Evolutionary conservation across 257 asterid species (phyloP).

Genomic region (Solanum chaucha): DNA sequence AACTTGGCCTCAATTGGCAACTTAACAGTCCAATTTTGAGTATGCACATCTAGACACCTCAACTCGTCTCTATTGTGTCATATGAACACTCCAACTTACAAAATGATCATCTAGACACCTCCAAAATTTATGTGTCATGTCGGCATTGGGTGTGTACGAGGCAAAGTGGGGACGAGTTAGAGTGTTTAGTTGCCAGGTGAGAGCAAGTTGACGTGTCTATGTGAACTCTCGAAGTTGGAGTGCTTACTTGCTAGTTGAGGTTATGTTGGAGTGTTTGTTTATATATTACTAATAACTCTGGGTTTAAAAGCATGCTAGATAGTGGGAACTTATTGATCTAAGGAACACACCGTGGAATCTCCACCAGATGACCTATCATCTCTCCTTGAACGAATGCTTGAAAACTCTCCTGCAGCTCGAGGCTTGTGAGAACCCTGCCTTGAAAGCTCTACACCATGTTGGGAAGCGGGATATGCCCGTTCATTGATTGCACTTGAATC

Average conservation of each 20-base stretch:
- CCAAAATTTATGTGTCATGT: not conserved
- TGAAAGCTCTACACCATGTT: conserved; percentile 5
- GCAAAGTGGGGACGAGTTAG: not conserved
- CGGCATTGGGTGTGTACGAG: not conserved
- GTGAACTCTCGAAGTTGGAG: not conserved
- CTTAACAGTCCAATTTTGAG: not conserved
- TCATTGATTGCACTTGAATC: not conserved
- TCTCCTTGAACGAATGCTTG: not conserved
- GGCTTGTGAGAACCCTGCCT: conserved; percentile 22
- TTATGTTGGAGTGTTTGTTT: not conserved
- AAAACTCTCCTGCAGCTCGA: conserved; percentile 1
- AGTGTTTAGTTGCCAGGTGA: not conserved
- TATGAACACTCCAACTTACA: not conserved
- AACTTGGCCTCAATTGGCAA: not conserved
- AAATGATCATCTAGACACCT: not conserved
- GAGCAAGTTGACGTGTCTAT: not conserved
- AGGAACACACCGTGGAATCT: conserved; percentile 12
- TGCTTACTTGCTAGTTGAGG: not conserved
- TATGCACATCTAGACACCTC: not conserved
- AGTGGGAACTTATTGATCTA: not conserved
- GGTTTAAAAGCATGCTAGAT: not conserved
- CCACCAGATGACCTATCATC: conserved; percentile 1
- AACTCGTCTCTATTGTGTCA: not conserved
- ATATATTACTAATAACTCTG: not conserved
- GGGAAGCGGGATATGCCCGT: conserved; percentile 10